phyloP scores from a whole-genome alignment of 257 asterid species.

The Ajuga chamaepitys region DNA sequence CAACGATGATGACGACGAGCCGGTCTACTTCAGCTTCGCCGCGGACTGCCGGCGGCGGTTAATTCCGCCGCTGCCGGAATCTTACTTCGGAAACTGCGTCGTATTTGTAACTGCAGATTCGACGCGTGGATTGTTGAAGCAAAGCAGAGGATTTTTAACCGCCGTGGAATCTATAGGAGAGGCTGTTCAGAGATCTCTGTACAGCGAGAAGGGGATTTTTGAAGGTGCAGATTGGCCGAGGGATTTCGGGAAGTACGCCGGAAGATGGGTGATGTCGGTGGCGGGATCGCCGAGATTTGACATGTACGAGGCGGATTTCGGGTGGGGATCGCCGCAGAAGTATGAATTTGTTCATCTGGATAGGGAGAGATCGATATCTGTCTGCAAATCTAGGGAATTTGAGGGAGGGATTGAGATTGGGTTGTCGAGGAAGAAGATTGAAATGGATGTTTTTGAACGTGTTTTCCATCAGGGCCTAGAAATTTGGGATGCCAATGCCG shows the following conservation, averaged over 20 bases:
- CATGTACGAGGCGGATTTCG: conserved; percentile 24
- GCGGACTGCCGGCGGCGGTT: conserved; percentile 25
- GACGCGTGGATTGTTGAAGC: conserved; percentile 1
- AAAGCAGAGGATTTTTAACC: conserved; percentile 15
- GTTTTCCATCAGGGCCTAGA: too few species aligned
- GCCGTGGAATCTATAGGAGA: conserved; percentile 24
- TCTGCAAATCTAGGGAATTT: conserved; percentile 20
- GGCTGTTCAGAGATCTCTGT: conserved; percentile 7
- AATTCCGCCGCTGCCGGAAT: conserved; percentile 24
- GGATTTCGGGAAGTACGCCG: neutral
- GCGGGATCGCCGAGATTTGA: conserved; percentile 41
- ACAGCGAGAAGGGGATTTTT: conserved; percentile 11
- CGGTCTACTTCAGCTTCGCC: neutral
- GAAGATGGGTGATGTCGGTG: conserved; percentile 1
- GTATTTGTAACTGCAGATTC: neutral
- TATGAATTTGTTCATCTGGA: conserved; percentile 27
- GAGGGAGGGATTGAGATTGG: conserved; percentile 44
- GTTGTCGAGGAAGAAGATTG: conserved; percentile 14
- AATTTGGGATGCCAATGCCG: too few species aligned
- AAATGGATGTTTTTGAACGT: conserved; percentile 20
- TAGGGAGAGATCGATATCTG: conserved; percentile 24
- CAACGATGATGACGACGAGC: conserved; percentile 8
- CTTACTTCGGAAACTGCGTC: conserved; percentile 37
- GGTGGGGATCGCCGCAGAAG: conserved; percentile 27
- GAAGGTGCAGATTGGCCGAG: conserved; percentile 15